phyloP scores from a whole-genome alignment of 2,329 filamentous ascomycete species.

The Botrytis fragariae region DNA sequence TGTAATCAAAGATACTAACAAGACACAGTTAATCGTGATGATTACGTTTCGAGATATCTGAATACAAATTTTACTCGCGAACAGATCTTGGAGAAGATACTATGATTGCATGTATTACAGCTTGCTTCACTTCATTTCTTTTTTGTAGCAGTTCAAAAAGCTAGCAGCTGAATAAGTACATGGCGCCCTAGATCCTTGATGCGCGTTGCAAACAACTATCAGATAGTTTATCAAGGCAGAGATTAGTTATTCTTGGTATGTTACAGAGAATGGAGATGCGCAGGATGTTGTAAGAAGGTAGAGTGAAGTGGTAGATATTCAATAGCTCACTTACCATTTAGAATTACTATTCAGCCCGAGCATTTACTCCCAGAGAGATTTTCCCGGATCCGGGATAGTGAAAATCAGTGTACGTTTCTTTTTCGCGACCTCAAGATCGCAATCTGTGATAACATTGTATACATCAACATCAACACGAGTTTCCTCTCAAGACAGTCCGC shows the following conservation, averaged over 20 bases:
- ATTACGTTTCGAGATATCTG: conserved; percentile 74
- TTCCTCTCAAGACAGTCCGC: no score
- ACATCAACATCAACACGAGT: neutral
- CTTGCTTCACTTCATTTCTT: neutral
- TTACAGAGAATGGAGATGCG: neutral
- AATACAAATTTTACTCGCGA: conserved; percentile 59
- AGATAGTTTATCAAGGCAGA: no score
- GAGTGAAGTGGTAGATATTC: neutral
- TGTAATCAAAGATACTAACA: neutral
- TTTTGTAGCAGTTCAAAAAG: accelerated
- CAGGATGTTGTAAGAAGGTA: neutral
- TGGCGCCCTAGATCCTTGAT: no score
- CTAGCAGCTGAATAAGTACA: neutral
- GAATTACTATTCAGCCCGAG: neutral
- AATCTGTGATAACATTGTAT: neutral
- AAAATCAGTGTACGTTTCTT: neutral
- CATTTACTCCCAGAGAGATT: no score
- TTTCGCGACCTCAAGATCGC: neutral
- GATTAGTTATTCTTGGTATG: neutral
- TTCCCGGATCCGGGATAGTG: accelerated
- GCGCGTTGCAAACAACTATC: neutral
- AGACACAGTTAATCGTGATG: conserved; percentile 68
- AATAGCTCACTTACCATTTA: neutral
- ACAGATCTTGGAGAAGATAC: conserved; percentile 32
- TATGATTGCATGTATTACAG: conserved; percentile 23